Evolutionary conservation across 208 protist species (phyloP), one percentile per base, ranked within the genome.

Genomic region (Crithidia sp.): DNA sequence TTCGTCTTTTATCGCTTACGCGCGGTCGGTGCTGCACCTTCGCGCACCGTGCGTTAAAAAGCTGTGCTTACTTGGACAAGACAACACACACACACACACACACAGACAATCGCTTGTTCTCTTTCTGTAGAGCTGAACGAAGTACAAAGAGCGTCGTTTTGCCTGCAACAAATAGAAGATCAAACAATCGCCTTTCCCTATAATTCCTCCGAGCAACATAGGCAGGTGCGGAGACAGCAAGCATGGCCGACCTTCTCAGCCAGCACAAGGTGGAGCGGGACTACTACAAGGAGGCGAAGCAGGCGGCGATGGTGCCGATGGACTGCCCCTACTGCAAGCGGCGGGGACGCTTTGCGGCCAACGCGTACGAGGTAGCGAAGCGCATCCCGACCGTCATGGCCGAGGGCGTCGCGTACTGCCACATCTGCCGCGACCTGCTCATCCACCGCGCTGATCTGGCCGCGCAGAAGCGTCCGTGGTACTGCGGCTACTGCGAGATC

Each of bases 401-500:
- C 0, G 67, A 82, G 53, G 78, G 75, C 2, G 64, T 81, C 10
- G 81, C 71, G 7, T 69, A 77, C 8, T 88, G 84, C 70, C 70
- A 83, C 49, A 55, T 45, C 9, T 85, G 71, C 57, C 43, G 83
- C 7, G 36, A 49, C 2, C 40, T 62, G 7, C 62, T 80, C 9
- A 52, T 82, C 55, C 17, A n/a, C 10, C 45, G 58, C 14, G 54
- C 54, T 3, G 50, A 71, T 74, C 53, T 54, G 49, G 41, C 41
- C 44, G 17, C 50, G 36, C 76, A 64, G 67, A 58, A 77, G 45
- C 70, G 57, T 16, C 56, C 87, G 16, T 94, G 87, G 87, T 84
- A 89, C 66, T 94, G 89, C 63, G 61, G 65, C 7, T 62, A 67
- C 17, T 94, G 89, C 71, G 83, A 91, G 65, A 83, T 92, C 28